phyloP scores from a whole-genome alignment of 352 stramenopile species.

The Phytophthora megakarya region DNA sequence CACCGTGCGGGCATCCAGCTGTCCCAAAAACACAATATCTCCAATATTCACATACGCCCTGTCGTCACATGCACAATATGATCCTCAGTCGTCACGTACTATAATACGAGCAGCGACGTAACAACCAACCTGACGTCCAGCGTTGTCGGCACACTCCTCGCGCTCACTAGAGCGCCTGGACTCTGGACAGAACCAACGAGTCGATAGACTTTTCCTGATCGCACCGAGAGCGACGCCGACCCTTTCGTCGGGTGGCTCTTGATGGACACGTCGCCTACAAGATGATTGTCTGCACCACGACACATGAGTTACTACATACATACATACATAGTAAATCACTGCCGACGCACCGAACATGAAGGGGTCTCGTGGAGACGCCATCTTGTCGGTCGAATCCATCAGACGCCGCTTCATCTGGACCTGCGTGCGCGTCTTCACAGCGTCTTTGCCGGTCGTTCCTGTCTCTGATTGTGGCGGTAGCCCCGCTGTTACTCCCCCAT shows the following conservation, averaged over 20 bases:
- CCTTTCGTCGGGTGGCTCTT: conserved; percentile 62
- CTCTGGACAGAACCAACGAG: conserved; percentile 41
- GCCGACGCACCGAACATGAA: conserved; percentile 55
- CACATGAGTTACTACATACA: not conserved
- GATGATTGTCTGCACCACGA: conserved; percentile 52
- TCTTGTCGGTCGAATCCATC: conserved; percentile 32
- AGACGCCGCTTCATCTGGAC: conserved; percentile 34
- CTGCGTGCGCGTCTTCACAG: conserved; percentile 3
- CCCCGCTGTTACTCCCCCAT: conserved; percentile 1
- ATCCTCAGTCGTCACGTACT: not conserved
- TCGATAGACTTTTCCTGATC: conserved; percentile 53
- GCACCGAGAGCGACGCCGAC: conserved; percentile 57
- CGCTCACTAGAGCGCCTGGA: conserved; percentile 42
- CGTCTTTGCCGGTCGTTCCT: conserved; percentile 1
- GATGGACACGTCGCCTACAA: conserved; percentile 59
- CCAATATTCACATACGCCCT: conserved; percentile 55
- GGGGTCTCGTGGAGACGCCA: conserved; percentile 43
- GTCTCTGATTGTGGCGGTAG: conserved; percentile 1
- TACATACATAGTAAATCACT: not conserved
- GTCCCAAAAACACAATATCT: conserved; percentile 59
- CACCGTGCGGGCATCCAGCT: conserved; percentile 55
- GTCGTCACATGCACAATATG: not conserved
- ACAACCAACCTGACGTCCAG: conserved; percentile 45
- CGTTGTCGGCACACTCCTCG: conserved; percentile 44
- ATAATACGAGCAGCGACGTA: not conserved